phyloP scores from a whole-genome alignment of 257 asterid genomes.

The Nemophila menziesii region DNA sequence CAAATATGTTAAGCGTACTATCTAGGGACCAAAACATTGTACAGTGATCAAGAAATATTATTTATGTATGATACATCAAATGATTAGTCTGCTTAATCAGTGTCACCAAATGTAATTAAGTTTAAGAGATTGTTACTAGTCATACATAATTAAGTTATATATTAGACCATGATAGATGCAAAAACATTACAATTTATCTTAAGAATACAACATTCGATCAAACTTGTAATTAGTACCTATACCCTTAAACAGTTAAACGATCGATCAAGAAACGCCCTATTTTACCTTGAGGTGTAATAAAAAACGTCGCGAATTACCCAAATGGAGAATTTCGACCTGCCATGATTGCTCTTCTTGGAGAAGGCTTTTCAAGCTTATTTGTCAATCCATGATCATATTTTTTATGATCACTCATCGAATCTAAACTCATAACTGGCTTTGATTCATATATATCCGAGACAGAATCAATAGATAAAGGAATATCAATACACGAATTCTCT shows the following conservation, averaged over 20 bases:
- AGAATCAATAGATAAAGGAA: conserved; percentile 27
- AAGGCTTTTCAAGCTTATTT: conserved; percentile 32
- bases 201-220: neutral
- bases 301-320: conserved; percentile 30
- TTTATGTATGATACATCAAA: too few relatives aligned
- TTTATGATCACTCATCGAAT: conserved; percentile 2
- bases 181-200: neutral
- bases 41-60: too few relatives aligned
- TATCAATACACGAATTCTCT: conserved; percentile 23
- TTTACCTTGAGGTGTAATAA: too few relatives aligned
- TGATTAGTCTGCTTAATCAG: too few relatives aligned
- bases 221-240: too few relatives aligned
- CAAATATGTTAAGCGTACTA: too few relatives aligned
- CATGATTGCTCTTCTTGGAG: conserved; percentile 37
- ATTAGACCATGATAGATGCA: neutral
- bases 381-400: conserved; percentile 1
- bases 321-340: conserved; percentile 44
- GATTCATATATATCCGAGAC: conserved; percentile 38
- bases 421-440: conserved; percentile 22
- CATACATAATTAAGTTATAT: too few relatives aligned
- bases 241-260: too few relatives aligned
- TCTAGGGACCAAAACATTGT: too few relatives aligned
- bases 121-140: too few relatives aligned
- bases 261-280: too few relatives aligned
- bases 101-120: too few relatives aligned